Percentiles rank a stretch among this genome's conserved stretches.
These are phyloP conservation scores for Casaregolazyma lundiana DNA, from an alignment of 1,139 yeast genomes.

Conservation along the genomic window DNA sequence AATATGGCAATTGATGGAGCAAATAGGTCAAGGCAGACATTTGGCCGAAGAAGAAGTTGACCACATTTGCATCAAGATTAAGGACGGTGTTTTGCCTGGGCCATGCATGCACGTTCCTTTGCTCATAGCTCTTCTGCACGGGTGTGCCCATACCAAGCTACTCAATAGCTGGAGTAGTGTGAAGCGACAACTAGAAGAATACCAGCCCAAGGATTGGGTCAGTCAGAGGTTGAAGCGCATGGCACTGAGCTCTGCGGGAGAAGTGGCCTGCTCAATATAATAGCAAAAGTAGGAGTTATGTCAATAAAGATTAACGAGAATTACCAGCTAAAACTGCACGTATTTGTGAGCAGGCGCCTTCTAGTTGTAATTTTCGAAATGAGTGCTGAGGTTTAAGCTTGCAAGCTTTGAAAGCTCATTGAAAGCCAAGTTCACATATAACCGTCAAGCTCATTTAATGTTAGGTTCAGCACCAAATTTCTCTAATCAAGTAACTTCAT, in stretches of 20 bases:
- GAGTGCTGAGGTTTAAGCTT: too few relatives aligned
- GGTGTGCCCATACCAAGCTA: neutral
- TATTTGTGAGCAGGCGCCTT: too few relatives aligned
- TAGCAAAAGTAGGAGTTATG: too few relatives aligned
- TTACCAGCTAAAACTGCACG: too few relatives aligned
- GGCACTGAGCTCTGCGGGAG: conserved; percentile 3
- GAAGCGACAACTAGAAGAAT: neutral
- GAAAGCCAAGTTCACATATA: too few relatives aligned
- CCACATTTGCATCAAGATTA: neutral
- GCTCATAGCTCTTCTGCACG: conserved; percentile 1
- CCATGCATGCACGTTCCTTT: neutral
- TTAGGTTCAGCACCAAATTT: too few relatives aligned
- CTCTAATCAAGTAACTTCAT: too few relatives aligned
- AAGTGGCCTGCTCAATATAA: neutral
- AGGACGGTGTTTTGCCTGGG: neutral
- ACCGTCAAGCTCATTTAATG: too few relatives aligned
- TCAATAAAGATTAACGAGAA: too few relatives aligned
- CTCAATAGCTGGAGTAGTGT: neutral
- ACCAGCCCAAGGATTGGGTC: conserved; percentile 3
- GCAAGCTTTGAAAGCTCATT: too few relatives aligned
- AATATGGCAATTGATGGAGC: conserved; percentile 5
- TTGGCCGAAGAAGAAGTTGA: conserved; percentile 5
- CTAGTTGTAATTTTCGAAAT: too few relatives aligned
- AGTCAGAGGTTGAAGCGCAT: conserved; percentile 4
- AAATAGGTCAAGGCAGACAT: neutral